Evolutionary conservation across 2,329 filamentous ascomycete species (phyloP).

Genomic region (Diaporthe batatas): DNA sequence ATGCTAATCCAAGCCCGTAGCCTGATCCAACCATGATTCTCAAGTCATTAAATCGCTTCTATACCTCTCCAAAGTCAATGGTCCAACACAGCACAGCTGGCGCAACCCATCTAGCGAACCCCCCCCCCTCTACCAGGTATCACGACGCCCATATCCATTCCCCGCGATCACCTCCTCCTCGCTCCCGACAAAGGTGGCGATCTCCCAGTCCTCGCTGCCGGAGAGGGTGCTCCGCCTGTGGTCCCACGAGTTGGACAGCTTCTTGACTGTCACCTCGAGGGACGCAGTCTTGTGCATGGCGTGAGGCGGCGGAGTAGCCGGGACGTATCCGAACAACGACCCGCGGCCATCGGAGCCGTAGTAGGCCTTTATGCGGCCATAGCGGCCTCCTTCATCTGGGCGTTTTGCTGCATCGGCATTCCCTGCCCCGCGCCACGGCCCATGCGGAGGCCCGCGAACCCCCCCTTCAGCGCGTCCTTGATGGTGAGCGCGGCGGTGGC

Average conservation of each 20-base stretch:
- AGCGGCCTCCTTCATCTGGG: slow-evolving; percentile 55
- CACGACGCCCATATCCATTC: slow-evolving; percentile 22
- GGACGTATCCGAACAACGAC: slow-evolving; percentile 32
- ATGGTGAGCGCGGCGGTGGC: slow-evolving; percentile 61
- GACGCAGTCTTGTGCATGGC: slow-evolving; percentile 21
- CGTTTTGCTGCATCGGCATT: slow-evolving; percentile 51
- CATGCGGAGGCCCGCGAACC: slow-evolving; percentile 43
- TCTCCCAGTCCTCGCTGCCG: slow-evolving; percentile 39
- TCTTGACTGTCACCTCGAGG: slow-evolving; percentile 42
- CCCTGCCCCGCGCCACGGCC: slow-evolving; percentile 18
- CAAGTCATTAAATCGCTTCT: slow-evolving; percentile 19
- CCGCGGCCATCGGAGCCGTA: slow-evolving; percentile 15
- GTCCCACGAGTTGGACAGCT: slow-evolving; percentile 43
- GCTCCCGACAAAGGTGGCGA: slow-evolving; percentile 39
- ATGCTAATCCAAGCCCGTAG: slow-evolving; percentile 2
- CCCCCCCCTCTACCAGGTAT: slow-evolving; percentile 7
- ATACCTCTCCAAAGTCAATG: neutral
- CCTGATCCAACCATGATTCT: slow-evolving; percentile 1
- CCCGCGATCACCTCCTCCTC: slow-evolving; percentile 40
- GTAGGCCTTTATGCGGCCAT: slow-evolving; percentile 42
- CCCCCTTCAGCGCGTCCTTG: slow-evolving; percentile 62
- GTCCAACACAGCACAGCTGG: slow-evolving; percentile 41
- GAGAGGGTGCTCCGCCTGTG: slow-evolving; percentile 26
- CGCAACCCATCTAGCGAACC: slow-evolving; percentile 34
- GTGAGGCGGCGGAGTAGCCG: slow-evolving; percentile 4